Evolutionary conservation across 2,329 filamentous ascomycete genomes (phyloP), one percentile per base, ranked within the genome.

Genomic region (Epichloe scottii): DNA sequence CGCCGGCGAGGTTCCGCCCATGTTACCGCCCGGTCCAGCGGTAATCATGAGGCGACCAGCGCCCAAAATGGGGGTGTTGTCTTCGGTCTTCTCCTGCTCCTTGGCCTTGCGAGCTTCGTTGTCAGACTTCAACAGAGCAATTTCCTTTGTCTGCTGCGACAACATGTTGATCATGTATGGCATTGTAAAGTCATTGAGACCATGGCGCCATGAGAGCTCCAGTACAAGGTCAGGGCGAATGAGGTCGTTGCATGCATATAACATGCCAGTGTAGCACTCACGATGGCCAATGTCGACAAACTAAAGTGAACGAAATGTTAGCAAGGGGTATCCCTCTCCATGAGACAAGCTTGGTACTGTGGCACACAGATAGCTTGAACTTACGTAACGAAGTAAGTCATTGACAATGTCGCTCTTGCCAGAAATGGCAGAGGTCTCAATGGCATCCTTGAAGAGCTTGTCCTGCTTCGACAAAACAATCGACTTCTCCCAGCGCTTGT

Each of bases 91-190:
- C 73, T 91, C 81, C 58, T 78, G 72, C 61, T 93, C 87, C 57
- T 82, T 82, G 37, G 76, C 76, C 71, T 95, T 96, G 63, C 90
- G 85, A 65, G 90, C 87, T 69, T 98, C 94, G 64, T 97, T 98
- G 71, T 98, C 94, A 55, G 88, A 87, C 77, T 94, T 95, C 55
- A 98, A 79, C 53, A 76, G 68, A 53, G 89, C 81, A 59, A 98
- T 85, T 51, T 94, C 85, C 58, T 85, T 82, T 39, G 88, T 89
- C 71, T 97, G 90, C 69, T 95, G 89, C 59, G 84, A 82, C 56
- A 98, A 77, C 74, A 94, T 86, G 74, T 97, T 98, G 79, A 98
- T 97, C 89, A 98, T 94, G 77, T 95, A 98, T 17, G 93, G 93
- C 94, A 98, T 98, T 46, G 90, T 95, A 72, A 95, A 98, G 73